phyloP scores from a whole-genome alignment of 2,329 filamentous ascomycete genomes.

The Beauveria asiatica region DNA sequence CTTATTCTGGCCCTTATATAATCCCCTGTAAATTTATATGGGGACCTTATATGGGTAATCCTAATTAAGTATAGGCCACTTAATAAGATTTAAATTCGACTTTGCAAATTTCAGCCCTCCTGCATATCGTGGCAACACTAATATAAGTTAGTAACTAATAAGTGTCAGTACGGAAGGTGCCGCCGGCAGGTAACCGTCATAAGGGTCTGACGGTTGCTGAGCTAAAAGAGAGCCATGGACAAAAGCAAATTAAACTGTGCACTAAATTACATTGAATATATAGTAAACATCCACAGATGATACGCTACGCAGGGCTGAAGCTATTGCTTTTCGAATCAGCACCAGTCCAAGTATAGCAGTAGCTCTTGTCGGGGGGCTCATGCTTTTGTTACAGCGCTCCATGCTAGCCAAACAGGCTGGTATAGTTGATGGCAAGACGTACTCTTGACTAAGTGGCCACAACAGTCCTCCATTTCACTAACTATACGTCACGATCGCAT shows the following conservation, averaged over 20 bases:
- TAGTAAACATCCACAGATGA: background rate
- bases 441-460: too few relatives aligned
- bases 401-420: background rate
- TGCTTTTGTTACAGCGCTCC: background rate
- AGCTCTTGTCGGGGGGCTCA: background rate
- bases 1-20: too few relatives aligned
- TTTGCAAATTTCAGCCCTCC: too few relatives aligned
- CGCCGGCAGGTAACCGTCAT: background rate
- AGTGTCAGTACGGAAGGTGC: background rate
- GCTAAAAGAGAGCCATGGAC: background rate
- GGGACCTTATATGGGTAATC: too few relatives aligned
- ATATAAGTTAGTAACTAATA: too few relatives aligned
- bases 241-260: background rate
- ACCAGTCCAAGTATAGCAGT: background rate
- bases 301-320: background rate
- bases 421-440: background rate
- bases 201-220: background rate
- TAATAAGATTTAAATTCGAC: too few relatives aligned
- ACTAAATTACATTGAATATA: background rate
- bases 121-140: background rate
- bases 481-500: background rate
- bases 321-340: background rate
- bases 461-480: background rate
- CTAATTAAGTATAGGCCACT: too few relatives aligned
- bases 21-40: too few relatives aligned